These are phyloP conservation scores for Globisporangium uncinulatum DNA, from an alignment of 352 stramenopile genomes.

Conservation along the genomic window DNA sequence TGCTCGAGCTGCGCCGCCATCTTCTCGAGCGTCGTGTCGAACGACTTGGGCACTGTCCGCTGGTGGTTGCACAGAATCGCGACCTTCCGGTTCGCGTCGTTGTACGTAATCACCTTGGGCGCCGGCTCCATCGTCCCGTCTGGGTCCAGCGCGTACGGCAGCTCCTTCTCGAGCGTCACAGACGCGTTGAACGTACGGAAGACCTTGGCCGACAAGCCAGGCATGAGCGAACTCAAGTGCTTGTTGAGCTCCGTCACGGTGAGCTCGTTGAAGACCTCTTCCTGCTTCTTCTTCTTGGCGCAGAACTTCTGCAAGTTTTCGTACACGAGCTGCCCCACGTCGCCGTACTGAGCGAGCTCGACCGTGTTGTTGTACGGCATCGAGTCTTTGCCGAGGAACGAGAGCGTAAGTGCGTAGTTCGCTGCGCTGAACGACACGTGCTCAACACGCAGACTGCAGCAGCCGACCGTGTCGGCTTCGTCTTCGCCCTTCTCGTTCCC, in stretches of 20 bases:
- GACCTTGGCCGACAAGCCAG: slow-evolving; percentile 98
- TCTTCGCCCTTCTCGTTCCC: slow-evolving; percentile 99
- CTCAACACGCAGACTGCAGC: slow-evolving; percentile 98
- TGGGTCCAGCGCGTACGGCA: slow-evolving; percentile 64
- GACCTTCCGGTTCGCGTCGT: slow-evolving; percentile 99
- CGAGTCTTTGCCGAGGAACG: slow-evolving; percentile 99
- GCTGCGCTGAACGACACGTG: slow-evolving; percentile 95
- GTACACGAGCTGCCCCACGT: slow-evolving; percentile 91
- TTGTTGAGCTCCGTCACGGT: slow-evolving; percentile 96
- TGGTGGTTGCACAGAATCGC: slow-evolving; percentile 99
- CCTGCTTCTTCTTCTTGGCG: slow-evolving; percentile 91
- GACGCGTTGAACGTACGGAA: slow-evolving; percentile 99
- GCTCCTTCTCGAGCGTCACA: slow-evolving; percentile 97
- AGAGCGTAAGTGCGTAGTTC: slow-evolving; percentile 95
- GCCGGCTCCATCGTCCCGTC: slow-evolving; percentile 59
- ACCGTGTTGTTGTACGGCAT: slow-evolving; percentile 99
- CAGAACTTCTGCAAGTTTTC: slow-evolving; percentile 97
- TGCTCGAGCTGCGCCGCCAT: slow-evolving; percentile 91
- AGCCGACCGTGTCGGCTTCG: slow-evolving; percentile 99
- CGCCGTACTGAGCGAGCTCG: slow-evolving; percentile 88
- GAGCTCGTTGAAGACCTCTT: slow-evolving; percentile 98
- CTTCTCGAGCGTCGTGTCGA: slow-evolving; percentile 93
- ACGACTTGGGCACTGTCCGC: slow-evolving; percentile 96
- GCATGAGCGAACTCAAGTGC: slow-evolving; percentile 98
- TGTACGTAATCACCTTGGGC: slow-evolving; percentile 97